These are phyloP conservation scores for Misopates orontium DNA, from an alignment of 257 asterid genomes.

Conservation along the genomic window DNA sequence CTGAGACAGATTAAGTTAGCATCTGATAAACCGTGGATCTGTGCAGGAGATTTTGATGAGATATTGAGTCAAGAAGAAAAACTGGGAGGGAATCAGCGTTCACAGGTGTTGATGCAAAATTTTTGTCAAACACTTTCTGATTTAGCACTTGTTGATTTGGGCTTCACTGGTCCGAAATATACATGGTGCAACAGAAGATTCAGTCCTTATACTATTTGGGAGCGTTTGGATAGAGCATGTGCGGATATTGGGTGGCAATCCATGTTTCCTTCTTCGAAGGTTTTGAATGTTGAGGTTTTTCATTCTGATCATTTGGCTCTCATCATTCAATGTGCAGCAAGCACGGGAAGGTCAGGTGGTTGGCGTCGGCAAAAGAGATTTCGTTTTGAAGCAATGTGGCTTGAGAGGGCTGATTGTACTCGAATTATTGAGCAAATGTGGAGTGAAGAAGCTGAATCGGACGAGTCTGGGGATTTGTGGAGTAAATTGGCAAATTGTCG, in stretches of 20 bases:
- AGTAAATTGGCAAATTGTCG: too few species aligned
- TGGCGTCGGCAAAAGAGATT: too few species aligned
- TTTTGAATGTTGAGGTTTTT: too few species aligned
- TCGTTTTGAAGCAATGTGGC: too few species aligned
- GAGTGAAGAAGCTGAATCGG: too few species aligned
- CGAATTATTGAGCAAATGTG: too few species aligned
- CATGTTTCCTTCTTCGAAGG: too few species aligned
- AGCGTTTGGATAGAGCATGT: background rate
- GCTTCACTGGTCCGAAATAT: background rate
- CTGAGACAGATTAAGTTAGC: background rate
- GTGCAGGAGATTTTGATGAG: background rate
- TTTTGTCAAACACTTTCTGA: background rate
- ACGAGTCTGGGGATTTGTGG: too few species aligned
- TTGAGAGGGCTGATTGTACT: too few species aligned
- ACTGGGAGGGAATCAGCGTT: background rate
- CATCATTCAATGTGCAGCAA: too few species aligned
- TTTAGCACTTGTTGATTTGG: background rate
- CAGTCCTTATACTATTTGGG: background rate
- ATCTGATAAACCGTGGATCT: background rate
- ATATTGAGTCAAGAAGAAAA: background rate
- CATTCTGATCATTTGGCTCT: too few species aligned
- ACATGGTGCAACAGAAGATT: background rate
- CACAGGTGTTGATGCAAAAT: background rate
- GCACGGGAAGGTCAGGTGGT: too few species aligned
- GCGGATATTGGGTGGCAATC: background rate